Evolutionary conservation across 306 rosid genomes (phyloP).

Genomic region (Acmispon strigosus): DNA sequence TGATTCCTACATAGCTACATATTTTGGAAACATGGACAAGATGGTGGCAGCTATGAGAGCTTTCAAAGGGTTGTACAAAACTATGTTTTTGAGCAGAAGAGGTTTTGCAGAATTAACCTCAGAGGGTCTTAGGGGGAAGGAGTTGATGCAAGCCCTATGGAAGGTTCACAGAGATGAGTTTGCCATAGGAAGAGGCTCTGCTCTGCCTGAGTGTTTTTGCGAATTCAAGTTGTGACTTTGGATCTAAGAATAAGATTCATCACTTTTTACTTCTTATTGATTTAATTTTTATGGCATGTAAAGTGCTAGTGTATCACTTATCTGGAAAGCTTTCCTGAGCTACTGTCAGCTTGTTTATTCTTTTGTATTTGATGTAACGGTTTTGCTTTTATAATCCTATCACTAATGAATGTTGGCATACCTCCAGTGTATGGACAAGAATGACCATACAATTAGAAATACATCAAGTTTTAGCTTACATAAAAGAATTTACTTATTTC

Average conservation of each 20-base stretch:
- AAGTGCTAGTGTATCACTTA: not conserved
- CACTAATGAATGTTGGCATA: not conserved
- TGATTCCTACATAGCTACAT: slow-evolving; percentile 79
- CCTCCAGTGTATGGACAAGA: not conserved
- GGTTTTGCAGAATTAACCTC: slow-evolving; percentile 69
- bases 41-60: slow-evolving; percentile 97
- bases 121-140: slow-evolving; percentile 51
- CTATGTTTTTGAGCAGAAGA: slow-evolving; percentile 68
- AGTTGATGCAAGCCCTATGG: slow-evolving; percentile 57
- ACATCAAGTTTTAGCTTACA: not conserved
- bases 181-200: slow-evolving; percentile 74
- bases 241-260: not conserved
- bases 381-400: not conserved
- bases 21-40: slow-evolving; percentile 97
- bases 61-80: slow-evolving; percentile 55
- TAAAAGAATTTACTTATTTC: too few relatives aligned
- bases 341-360: not conserved
- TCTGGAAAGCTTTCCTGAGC: not conserved
- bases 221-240: slow-evolving; percentile 68
- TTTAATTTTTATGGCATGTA: not conserved
- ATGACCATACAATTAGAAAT: not conserved
- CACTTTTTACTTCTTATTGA: not conserved
- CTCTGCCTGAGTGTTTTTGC: slow-evolving; percentile 75
- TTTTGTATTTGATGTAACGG: not conserved
- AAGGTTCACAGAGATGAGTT: slow-evolving; percentile 68